Conservation (phyloP, 495 filamentous ascomycete genomes). For the Penicillium dipodomyicola region DNA sequence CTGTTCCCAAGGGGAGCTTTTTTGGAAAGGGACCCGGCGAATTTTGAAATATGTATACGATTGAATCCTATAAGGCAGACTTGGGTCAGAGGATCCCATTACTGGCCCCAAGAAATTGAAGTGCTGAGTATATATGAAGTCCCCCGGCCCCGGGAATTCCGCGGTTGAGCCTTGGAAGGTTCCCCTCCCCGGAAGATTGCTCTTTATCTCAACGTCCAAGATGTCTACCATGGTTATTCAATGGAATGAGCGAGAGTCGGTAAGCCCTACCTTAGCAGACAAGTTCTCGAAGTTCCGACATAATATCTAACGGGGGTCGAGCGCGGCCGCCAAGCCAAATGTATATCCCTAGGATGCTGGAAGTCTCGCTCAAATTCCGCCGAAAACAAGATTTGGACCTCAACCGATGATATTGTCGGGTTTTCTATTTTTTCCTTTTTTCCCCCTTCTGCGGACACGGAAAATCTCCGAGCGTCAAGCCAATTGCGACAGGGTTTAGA, state of each 20-base stretch:
- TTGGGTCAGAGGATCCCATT: not conserved
- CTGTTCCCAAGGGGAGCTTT: slow-evolving; percentile 23
- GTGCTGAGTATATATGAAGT: no score
- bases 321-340: not conserved
- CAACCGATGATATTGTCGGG: no score
- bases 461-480: not conserved
- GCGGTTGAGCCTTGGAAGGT: no score
- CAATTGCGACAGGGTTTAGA: not conserved
- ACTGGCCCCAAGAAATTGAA: not conserved
- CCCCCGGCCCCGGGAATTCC: no score
- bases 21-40: slow-evolving; percentile 31
- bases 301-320: no score
- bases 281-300: no score
- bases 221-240: no score
- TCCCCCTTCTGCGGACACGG: not conserved
- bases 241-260: no score
- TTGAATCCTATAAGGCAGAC: not conserved
- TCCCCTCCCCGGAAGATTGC: no score
- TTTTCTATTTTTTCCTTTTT: no score
- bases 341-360: not conserved
- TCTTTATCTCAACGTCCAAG: no score
- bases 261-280: no score
- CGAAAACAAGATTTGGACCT: not conserved
- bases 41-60: slow-evolving; percentile 10
- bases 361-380: not conserved